Conservation (phyloP, 73 alveolate genomes). For the Paramecium pentaurelia region DNA sequence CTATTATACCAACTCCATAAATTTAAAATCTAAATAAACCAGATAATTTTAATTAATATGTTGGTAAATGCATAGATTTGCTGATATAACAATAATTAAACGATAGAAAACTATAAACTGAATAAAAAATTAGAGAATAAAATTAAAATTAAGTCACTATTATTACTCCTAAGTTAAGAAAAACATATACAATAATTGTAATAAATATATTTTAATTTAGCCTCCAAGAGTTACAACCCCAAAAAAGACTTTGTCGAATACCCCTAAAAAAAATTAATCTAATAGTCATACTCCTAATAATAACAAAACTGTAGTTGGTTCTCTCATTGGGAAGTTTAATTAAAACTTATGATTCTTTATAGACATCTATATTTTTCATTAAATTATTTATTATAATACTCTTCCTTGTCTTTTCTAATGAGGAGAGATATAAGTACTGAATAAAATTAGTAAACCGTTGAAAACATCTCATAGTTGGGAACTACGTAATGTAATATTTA, state of each 20-base stretch:
- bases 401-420: background rate
- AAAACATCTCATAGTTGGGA: background rate
- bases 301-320: conserved; percentile 9
- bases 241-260: background rate
- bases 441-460: background rate
- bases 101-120: background rate
- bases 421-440: background rate
- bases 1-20: background rate
- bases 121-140: background rate
- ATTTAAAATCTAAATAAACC: background rate
- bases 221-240: conserved; percentile 49
- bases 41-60: background rate
- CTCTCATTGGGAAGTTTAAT: conserved; percentile 23
- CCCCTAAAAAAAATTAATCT: conserved; percentile 1
- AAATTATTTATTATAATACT: background rate
- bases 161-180: conserved; percentile 25
- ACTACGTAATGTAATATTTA: background rate
- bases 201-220: background rate
- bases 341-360: background rate
- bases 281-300: background rate
- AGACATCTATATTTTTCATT: background rate
- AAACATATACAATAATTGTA: conserved; percentile 43
- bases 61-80: background rate
- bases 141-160: background rate
- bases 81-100: background rate